Evolutionary conservation across 441 rosid species (phyloP).

Genomic region (Eutrema salsugineum): DNA sequence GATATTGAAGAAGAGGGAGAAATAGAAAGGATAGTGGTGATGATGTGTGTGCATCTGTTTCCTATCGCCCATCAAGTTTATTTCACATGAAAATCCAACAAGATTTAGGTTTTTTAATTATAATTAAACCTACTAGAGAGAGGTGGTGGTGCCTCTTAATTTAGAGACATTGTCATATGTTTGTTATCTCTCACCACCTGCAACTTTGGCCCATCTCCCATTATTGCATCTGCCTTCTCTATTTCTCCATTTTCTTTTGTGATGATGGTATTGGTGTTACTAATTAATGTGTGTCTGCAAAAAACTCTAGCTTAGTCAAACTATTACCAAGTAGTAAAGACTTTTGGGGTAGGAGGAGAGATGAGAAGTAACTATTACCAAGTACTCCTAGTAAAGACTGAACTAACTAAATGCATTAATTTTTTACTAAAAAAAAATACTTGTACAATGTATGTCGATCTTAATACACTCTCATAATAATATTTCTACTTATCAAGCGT

Average conservation of each 20-base stretch:
- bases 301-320: constrained; percentile 15
- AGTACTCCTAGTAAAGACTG: too few species aligned
- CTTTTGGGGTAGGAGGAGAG: neutral
- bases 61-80: constrained; percentile 26
- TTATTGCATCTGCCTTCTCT: constrained; percentile 20
- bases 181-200: constrained; percentile 27
- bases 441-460: neutral
- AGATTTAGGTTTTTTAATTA: neutral
- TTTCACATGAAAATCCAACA: constrained; percentile 25
- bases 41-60: constrained; percentile 22
- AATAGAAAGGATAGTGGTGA: neutral
- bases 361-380: neutral
- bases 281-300: constrained; percentile 17
- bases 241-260: constrained; percentile 8
- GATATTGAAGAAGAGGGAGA: constrained; percentile 7
- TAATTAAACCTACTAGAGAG: constrained; percentile 27
- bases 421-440: neutral
- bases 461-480: neutral
- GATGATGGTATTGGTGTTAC: constrained; percentile 15
- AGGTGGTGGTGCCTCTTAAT: constrained; percentile 32
- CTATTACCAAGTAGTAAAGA: constrained; percentile 8
- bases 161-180: constrained; percentile 33
- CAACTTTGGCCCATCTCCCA: constrained; percentile 32
- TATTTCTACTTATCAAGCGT: neutral
- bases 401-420: neutral